Conservation (phyloP, 805 yeast genomes). For the Pichia kluyveri region DNA sequence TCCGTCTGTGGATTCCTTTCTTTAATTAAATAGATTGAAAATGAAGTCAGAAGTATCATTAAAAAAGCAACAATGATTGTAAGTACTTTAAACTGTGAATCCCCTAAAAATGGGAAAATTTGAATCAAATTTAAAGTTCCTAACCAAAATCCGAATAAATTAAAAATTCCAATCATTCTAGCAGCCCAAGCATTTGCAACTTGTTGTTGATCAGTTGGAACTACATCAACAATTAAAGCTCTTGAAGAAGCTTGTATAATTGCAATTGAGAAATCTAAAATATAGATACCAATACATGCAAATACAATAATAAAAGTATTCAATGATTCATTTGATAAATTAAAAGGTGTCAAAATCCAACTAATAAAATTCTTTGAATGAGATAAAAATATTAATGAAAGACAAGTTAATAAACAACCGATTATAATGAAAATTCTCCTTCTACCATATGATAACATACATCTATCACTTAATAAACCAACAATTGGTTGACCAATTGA, state of each 20-base stretch:
- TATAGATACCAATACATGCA: slow-evolving; percentile 45
- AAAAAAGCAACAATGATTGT: slow-evolving; percentile 33
- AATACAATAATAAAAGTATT: slow-evolving; percentile 33
- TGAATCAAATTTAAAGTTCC: slow-evolving; percentile 38
- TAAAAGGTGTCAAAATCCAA: slow-evolving; percentile 19
- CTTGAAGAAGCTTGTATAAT: slow-evolving; percentile 53
- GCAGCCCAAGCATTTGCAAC: slow-evolving; percentile 62
- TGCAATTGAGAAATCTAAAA: slow-evolving; percentile 48
- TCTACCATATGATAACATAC: slow-evolving; percentile 37
- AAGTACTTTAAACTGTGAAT: slow-evolving; percentile 43
- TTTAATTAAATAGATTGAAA: slow-evolving; percentile 32
- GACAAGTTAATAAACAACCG: slow-evolving; percentile 41
- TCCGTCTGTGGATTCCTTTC: slow-evolving; percentile 44
- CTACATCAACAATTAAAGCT: slow-evolving; percentile 54
- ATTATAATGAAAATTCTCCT: slow-evolving; percentile 48
- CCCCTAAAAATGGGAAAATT: slow-evolving; percentile 32
- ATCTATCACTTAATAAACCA: slow-evolving; percentile 49
- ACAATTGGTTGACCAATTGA: slow-evolving; percentile 56
- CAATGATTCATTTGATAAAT: slow-evolving; percentile 14
- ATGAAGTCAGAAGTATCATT: slow-evolving; percentile 31
- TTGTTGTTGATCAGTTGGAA: slow-evolving; percentile 48
- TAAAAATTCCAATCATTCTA: slow-evolving; percentile 50
- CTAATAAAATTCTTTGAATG: slow-evolving; percentile 36
- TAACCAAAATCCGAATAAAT: slow-evolving; percentile 46
- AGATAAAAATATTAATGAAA: slow-evolving; percentile 36